Conservation (phyloP, 306 rosid species). For the Castanopsis chinensis region DNA sequence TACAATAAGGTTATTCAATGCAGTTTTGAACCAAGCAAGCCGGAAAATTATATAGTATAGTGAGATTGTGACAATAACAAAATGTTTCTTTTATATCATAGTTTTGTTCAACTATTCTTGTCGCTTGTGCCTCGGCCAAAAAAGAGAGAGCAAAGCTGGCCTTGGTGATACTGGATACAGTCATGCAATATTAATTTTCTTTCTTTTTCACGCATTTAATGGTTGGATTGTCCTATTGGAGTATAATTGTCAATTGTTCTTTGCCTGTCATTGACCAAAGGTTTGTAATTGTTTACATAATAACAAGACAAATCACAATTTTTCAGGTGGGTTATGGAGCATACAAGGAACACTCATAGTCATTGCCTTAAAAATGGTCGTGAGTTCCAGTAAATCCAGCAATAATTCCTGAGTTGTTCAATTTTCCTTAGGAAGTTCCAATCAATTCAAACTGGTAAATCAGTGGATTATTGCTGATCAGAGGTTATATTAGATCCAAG, state of each 20-base stretch:
- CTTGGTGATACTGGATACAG: background rate
- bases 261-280: background rate
- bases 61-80: too few species aligned
- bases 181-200: background rate
- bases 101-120: conserved; percentile 18
- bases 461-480: too few species aligned
- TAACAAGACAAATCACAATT: background rate
- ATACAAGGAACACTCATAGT: background rate
- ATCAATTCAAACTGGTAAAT: too few species aligned
- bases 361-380: background rate
- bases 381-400: background rate
- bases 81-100: background rate
- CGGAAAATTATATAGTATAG: background rate
- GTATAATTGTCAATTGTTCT: background rate
- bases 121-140: background rate
- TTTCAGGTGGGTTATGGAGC: background rate
- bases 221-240: background rate
- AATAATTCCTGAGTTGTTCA: too few species aligned
- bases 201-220: background rate
- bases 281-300: background rate
- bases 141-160: background rate
- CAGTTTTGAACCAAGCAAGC: background rate
- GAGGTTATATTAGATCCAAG: too few species aligned
- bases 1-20: background rate
- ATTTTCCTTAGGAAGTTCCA: too few species aligned